These are phyloP conservation scores for Nemania sp. DNA, from an alignment of 2,329 filamentous ascomycete species.

Conservation along the genomic window DNA sequence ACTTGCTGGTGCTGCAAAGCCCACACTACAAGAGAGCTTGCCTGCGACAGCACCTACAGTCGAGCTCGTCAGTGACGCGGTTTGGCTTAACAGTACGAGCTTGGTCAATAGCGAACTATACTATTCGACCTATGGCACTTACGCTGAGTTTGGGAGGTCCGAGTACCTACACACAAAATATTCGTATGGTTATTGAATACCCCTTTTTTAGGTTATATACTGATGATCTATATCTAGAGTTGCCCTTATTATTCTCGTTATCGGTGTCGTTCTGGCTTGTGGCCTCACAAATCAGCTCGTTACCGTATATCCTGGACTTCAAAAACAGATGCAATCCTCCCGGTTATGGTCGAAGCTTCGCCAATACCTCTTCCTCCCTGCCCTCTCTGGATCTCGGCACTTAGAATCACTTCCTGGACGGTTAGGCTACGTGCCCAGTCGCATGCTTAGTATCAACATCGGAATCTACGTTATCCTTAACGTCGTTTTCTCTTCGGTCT, in stretches of 20 bases:
- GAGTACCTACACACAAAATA: conserved; percentile 49
- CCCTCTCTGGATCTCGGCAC: conserved; percentile 33
- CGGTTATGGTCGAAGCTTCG: conserved; percentile 29
- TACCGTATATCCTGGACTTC: conserved; percentile 28
- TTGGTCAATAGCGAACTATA: conserved; percentile 49
- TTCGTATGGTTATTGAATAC: conserved; percentile 41
- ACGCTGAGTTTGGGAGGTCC: conserved; percentile 46
- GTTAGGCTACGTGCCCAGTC: conserved; percentile 37
- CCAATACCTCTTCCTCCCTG: conserved; percentile 33
- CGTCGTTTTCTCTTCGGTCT: conserved; percentile 35
- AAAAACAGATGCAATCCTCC: conserved; percentile 31
- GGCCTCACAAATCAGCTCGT: conserved; percentile 37
- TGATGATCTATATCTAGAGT: conserved; percentile 24
- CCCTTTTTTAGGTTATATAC: background rate
- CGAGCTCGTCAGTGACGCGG: conserved; percentile 43
- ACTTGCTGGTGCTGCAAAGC: conserved; percentile 35
- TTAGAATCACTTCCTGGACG: conserved; percentile 35
- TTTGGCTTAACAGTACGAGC: conserved; percentile 49
- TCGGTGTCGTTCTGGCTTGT: conserved; percentile 36
- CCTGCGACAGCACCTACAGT: conserved; percentile 37
- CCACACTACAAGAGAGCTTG: conserved; percentile 46
- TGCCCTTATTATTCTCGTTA: conserved; percentile 36
- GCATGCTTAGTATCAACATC: conserved; percentile 36
- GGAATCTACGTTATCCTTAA: conserved; percentile 36
- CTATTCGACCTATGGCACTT: conserved; percentile 43